Percentiles rank a stretch among this genome's conserved stretches.
Evolutionary conservation across 1,284 basidiomycete species (phyloP).

Genomic region (Papiliotrema laurentii): DNA sequence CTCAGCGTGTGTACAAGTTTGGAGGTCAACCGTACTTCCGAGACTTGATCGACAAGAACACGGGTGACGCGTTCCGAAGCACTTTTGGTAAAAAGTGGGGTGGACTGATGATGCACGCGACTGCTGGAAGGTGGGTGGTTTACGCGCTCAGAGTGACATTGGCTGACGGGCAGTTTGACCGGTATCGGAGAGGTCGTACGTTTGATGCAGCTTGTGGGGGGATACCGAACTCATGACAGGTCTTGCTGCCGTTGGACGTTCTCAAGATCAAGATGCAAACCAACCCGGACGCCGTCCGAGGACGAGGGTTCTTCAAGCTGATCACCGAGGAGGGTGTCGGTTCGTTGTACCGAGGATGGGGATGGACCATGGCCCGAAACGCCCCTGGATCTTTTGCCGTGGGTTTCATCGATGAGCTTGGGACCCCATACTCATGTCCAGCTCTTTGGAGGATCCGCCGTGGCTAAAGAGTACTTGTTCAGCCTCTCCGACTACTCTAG

Average conservation of each 20-base stretch:
- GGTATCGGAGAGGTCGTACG: conserved; percentile 94
- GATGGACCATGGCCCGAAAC: conserved; percentile 97
- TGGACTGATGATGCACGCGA: conserved; percentile 92
- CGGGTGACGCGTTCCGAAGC: conserved; percentile 71
- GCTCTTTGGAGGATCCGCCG: conserved; percentile 94
- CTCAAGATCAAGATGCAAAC: conserved; percentile 99
- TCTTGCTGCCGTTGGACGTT: conserved; percentile 88
- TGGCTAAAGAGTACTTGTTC: conserved; percentile 90
- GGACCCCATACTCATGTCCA: conserved; percentile 33
- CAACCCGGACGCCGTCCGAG: conserved; percentile 91
- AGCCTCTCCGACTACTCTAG: conserved; percentile 82
- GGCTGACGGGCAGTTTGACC: conserved; percentile 60
- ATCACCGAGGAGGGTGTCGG: conserved; percentile 84
- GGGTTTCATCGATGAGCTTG: conserved; percentile 35
- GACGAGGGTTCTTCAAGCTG: conserved; percentile 83
- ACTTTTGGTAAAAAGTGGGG: conserved; percentile 93
- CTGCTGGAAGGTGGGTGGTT: conserved; percentile 74
- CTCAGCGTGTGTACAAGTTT: conserved; percentile 95
- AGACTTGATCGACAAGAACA: conserved; percentile 76
- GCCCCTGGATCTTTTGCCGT: conserved; percentile 94
- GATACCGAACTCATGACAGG: conserved; percentile 25
- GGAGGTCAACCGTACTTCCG: conserved; percentile 98
- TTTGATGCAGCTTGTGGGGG: conserved; percentile 18
- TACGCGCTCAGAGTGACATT: background rate
- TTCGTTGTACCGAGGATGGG: conserved; percentile 92